Percentiles rank a stretch among this genome's conserved stretches.
Evolutionary conservation across 495 filamentous ascomycete genomes (phyloP).

Genomic region (Tetracladium setigerum): DNA sequence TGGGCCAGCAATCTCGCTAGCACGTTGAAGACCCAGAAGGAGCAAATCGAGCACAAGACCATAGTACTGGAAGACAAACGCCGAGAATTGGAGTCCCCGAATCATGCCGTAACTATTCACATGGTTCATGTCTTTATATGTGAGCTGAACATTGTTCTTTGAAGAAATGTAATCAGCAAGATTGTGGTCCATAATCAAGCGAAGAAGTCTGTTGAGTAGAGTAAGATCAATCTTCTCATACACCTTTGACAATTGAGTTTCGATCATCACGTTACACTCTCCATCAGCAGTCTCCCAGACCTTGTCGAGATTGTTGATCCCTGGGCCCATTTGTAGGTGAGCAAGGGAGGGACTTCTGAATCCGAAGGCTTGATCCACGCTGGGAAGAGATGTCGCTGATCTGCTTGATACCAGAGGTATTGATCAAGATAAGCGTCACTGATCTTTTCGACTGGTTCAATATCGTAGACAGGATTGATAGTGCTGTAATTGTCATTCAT

Average conservation of each 20-base stretch:
- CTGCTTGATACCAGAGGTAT: slow-evolving; percentile 98
- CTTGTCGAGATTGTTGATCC: slow-evolving; percentile 97
- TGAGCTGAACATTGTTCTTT: slow-evolving; percentile 98
- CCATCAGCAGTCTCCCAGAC: slow-evolving; percentile 95
- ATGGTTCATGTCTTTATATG: slow-evolving; percentile 99
- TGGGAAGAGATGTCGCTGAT: slow-evolving; percentile 96
- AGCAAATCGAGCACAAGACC: slow-evolving; percentile 92
- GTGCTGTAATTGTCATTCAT: slow-evolving; percentile 99
- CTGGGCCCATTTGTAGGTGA: slow-evolving; percentile 99
- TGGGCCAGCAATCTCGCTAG: slow-evolving; percentile 95
- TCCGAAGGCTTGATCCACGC: slow-evolving; percentile 99
- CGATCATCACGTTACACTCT: slow-evolving; percentile 98
- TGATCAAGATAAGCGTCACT: slow-evolving; percentile 98
- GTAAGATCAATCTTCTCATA: slow-evolving; percentile 99
- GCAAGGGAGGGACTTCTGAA: slow-evolving; percentile 93
- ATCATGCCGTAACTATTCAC: slow-evolving; percentile 99
- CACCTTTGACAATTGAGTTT: slow-evolving; percentile 96
- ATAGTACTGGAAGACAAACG: slow-evolving; percentile 99
- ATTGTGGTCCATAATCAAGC: slow-evolving; percentile 99
- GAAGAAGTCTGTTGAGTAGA: slow-evolving; percentile 82
- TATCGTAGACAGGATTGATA: slow-evolving; percentile 98
- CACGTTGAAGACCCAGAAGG: slow-evolving; percentile 86
- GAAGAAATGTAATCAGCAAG: slow-evolving; percentile 98
- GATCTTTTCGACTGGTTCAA: slow-evolving; percentile 99
- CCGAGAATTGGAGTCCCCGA: slow-evolving; percentile 93